Conservation (phyloP, 2,329 filamentous ascomycete genomes). For the Aspergillus oerlinghausenensis region DNA sequence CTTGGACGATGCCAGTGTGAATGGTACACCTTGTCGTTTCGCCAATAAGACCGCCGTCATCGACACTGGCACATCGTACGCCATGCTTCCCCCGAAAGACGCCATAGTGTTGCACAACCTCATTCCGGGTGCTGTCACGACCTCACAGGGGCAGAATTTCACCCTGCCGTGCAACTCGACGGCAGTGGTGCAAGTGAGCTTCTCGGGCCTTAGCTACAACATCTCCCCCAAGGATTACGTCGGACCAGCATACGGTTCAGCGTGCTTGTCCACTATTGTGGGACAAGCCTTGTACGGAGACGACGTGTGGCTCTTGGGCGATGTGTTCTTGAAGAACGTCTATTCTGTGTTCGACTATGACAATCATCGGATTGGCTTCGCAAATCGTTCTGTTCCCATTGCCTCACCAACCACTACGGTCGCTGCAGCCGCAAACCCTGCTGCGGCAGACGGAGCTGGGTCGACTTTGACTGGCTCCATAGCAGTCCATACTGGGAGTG, state of each 20-base stretch:
- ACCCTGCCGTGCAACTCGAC: slow-evolving; percentile 68
- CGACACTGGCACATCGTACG: slow-evolving; percentile 78
- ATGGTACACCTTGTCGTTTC: slow-evolving; percentile 55
- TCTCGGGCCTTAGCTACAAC: slow-evolving; percentile 63
- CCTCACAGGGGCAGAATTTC: slow-evolving; percentile 60
- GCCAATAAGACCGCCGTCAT: slow-evolving; percentile 61
- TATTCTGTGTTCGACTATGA: slow-evolving; percentile 82
- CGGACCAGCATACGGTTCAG: slow-evolving; percentile 28
- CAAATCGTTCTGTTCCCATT: slow-evolving; percentile 12
- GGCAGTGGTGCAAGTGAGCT: slow-evolving; percentile 58
- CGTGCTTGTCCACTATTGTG: slow-evolving; percentile 67
- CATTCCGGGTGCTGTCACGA: slow-evolving; percentile 57
- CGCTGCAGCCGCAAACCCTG: slow-evolving; percentile 3
- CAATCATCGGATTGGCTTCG: slow-evolving; percentile 37
- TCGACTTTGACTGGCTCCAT: slow-evolving; percentile 7
- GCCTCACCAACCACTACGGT: slow-evolving; percentile 13
- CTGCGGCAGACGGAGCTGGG: not conserved
- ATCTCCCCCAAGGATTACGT: slow-evolving; percentile 71
- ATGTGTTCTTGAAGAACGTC: slow-evolving; percentile 84
- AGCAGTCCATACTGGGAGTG: slow-evolving; percentile 6
- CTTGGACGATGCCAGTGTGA: slow-evolving; percentile 61
- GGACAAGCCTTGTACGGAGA: slow-evolving; percentile 62
- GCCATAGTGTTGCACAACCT: slow-evolving; percentile 63
- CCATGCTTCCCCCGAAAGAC: slow-evolving; percentile 65
- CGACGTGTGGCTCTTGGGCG: slow-evolving; percentile 72